Conservation (phyloP, 2,329 filamentous ascomycete species). For the Talaromyces sp. region DNA sequence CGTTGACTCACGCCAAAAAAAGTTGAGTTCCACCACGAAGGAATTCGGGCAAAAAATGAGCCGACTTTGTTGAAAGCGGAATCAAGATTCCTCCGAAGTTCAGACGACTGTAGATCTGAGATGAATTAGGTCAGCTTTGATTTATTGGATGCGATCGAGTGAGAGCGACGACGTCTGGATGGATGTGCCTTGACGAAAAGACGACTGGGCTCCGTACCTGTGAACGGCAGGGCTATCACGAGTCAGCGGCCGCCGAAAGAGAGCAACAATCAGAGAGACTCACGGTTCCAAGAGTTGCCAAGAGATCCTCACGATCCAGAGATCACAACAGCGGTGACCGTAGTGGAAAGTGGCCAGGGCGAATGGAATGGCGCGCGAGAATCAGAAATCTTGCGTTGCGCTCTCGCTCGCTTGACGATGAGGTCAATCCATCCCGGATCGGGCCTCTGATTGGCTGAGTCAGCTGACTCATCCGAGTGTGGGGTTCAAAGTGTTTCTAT, state of each 20-base stretch:
- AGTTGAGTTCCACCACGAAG: constrained; percentile 7
- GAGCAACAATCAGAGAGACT: neutral
- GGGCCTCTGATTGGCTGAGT: constrained; percentile 20
- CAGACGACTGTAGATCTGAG: neutral
- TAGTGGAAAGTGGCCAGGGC: constrained; percentile 1
- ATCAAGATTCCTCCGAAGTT: neutral
- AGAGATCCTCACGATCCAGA: no score
- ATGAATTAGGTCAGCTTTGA: neutral
- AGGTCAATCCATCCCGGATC: constrained; percentile 27
- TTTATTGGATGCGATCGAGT: neutral
- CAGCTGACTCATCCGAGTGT: constrained; percentile 29
- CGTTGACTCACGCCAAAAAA: constrained; percentile 16
- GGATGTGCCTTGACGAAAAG: neutral
- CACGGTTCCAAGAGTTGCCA: no score
- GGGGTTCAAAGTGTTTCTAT: neutral
- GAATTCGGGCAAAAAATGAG: constrained; percentile 15
- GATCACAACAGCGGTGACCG: no score
- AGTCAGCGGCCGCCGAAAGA: no score
- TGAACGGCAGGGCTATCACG: no score
- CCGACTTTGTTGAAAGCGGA: constrained; percentile 4
- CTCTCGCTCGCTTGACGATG: constrained; percentile 25
- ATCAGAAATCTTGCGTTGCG: constrained; percentile 23
- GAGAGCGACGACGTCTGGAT: neutral
- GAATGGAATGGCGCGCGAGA: constrained; percentile 10
- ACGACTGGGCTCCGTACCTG: neutral